Conservation (phyloP, 352 stramenopile species). For the Phytophthora fragariae region DNA sequence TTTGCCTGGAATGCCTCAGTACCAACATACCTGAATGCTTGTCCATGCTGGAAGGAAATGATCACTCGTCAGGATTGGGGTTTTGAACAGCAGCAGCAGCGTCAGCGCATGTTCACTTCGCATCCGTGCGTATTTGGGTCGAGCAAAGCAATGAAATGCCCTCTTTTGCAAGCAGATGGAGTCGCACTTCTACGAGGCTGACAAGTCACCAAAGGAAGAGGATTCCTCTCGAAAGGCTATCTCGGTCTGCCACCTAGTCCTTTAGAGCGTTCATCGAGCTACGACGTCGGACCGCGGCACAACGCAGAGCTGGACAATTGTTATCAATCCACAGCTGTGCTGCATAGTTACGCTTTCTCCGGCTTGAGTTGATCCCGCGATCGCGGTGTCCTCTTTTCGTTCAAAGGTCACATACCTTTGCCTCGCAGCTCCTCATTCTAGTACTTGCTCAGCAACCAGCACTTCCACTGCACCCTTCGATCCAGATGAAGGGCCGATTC, state of each 20-base stretch:
- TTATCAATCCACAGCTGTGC: conserved; percentile 15
- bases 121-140: neutral
- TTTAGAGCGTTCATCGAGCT: neutral
- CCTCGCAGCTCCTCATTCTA: conserved; percentile 23
- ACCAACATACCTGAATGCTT: neutral
- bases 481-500: conserved; percentile 43
- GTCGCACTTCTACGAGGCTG: neutral
- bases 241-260: neutral
- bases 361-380: neutral
- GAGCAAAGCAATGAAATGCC: too few relatives aligned
- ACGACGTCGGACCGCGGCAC: conserved; percentile 7
- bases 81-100: conserved; percentile 7
- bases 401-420: neutral
- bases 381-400: neutral
- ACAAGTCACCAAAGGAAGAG: conserved; percentile 16
- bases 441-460: conserved; percentile 7
- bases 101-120: conserved; percentile 3
- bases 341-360: conserved; percentile 15
- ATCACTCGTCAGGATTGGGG: conserved; percentile 27
- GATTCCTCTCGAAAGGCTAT: neutral
- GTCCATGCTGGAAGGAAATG: conserved; percentile 16
- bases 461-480: neutral
- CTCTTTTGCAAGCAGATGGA: conserved; percentile 15
- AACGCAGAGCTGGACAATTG: neutral
- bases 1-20: neutral